Percentiles rank a stretch among this genome's conserved stretches.
These are phyloP conservation scores for Cardamine chenopodiifolia DNA, from an alignment of 345 rosid genomes.

Conservation along the genomic window DNA sequence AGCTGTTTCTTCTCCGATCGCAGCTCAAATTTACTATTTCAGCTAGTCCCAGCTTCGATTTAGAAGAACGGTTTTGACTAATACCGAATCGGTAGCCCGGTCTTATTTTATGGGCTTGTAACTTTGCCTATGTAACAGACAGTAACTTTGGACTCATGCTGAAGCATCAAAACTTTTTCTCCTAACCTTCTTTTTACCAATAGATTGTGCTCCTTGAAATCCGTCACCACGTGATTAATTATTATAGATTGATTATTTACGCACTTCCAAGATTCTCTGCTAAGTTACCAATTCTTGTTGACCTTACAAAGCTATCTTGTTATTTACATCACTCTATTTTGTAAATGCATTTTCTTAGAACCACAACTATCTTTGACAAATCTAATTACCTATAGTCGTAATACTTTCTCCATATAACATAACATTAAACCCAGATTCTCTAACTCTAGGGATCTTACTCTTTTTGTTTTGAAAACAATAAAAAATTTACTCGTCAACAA, in stretches of 20 bases:
- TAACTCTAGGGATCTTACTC: too few relatives aligned
- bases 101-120: conserved; percentile 1
- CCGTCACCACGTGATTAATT: conserved; percentile 8
- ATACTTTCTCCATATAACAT: neutral
- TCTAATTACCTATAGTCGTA: neutral
- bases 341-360: neutral
- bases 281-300: conserved; percentile 16
- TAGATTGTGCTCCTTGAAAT: conserved; percentile 1
- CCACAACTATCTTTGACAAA: neutral
- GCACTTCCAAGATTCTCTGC: conserved; percentile 7
- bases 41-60: conserved; percentile 15
- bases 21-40: neutral
- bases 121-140: too few relatives aligned
- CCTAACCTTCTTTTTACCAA: neutral
- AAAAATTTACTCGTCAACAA: neutral
- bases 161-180: conserved; percentile 17
- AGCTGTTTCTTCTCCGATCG: conserved; percentile 33
- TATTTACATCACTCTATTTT: conserved; percentile 3
- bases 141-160: conserved; percentile 34
- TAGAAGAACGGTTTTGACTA: conserved; percentile 22
- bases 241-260: neutral
- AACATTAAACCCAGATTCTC: neutral
- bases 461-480: neutral
- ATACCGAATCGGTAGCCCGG: conserved; percentile 14
- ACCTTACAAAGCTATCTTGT: neutral